phyloP scores from a whole-genome alignment of 495 filamentous ascomycete genomes.

The Xylaria acuta region DNA sequence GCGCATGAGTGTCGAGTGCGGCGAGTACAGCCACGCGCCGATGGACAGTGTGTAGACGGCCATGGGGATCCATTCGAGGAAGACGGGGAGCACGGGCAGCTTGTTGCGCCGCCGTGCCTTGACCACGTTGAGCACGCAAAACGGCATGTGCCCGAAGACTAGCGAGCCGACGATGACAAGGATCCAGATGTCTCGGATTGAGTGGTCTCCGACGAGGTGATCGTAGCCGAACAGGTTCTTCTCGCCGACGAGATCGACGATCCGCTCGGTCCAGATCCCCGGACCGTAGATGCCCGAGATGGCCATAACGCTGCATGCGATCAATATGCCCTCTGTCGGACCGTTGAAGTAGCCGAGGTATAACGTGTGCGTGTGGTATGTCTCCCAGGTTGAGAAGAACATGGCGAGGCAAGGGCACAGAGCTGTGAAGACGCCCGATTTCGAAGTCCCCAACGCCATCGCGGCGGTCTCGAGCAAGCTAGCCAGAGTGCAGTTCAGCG shows the following conservation, averaged over 20 bases:
- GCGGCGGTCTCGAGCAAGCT: conserved; percentile 88
- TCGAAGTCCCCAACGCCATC: conserved; percentile 84
- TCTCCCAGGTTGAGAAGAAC: conserved; percentile 99
- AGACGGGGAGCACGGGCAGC: conserved; percentile 81
- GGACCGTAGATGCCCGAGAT: conserved; percentile 87
- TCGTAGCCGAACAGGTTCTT: conserved; percentile 55
- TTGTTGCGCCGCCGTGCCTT: conserved; percentile 72
- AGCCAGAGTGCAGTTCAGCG: conserved; percentile 92
- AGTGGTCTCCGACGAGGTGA: conserved; percentile 66
- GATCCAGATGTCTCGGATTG: conserved; percentile 87
- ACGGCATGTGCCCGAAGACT: conserved; percentile 81
- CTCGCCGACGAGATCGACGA: conserved; percentile 68
- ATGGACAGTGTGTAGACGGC: conserved; percentile 74
- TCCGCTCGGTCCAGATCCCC: conserved; percentile 79
- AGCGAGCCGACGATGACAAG: conserved; percentile 74
- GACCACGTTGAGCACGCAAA: conserved; percentile 80
- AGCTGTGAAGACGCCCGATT: conserved; percentile 87
- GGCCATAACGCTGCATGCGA: conserved; percentile 85
- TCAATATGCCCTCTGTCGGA: conserved; percentile 91
- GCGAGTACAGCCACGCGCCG: conserved; percentile 84
- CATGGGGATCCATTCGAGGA: conserved; percentile 96
- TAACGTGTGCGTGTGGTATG: conserved; percentile 96
- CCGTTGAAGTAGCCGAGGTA: conserved; percentile 98
- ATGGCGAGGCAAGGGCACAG: conserved; percentile 91
- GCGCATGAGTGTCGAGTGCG: conserved; percentile 76